Conservation (phyloP, 805 yeast genomes). For the Lipomyces kockii region DNA sequence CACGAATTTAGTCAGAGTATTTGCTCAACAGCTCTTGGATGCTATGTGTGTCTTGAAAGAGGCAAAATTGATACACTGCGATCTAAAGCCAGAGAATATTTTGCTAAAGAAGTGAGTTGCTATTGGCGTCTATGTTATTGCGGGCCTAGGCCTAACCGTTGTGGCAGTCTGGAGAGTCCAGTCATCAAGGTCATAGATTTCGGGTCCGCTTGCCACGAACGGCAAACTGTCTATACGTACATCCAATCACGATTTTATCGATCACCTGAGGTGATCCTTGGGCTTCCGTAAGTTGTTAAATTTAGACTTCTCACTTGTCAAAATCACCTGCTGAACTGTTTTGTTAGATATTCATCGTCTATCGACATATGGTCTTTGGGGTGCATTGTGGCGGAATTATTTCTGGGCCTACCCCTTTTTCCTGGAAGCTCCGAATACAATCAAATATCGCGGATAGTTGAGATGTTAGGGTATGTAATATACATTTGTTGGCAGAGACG, state of each 20-base stretch:
- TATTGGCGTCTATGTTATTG: neutral
- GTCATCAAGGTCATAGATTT: conserved; percentile 92
- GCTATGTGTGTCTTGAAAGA: conserved; percentile 80
- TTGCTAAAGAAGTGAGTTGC: conserved; percentile 58
- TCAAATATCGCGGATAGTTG: conserved; percentile 79
- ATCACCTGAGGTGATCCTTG: conserved; percentile 91
- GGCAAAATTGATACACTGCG: conserved; percentile 90
- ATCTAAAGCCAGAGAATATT: conserved; percentile 94
- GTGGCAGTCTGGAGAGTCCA: conserved; percentile 66
- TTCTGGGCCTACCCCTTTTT: conserved; percentile 87
- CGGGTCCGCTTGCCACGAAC: conserved; percentile 59
- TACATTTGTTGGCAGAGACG: neutral
- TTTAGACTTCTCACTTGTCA: neutral
- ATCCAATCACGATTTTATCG: conserved; percentile 95
- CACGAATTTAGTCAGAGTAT: conserved; percentile 74
- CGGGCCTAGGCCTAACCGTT: neutral
- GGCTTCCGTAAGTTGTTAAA: conserved; percentile 62
- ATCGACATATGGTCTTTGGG: conserved; percentile 99
- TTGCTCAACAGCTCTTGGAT: conserved; percentile 80
- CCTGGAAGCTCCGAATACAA: conserved; percentile 96
- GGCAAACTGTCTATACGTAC: conserved; percentile 88
- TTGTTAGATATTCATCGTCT: conserved; percentile 64
- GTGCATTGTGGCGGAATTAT: conserved; percentile 87
- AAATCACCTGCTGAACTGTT: neutral
- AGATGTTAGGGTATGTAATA: conserved; percentile 64